Conservation (phyloP, 192 early-diverging fungal genomes). For the Pecoramyces ruminantium region DNA sequence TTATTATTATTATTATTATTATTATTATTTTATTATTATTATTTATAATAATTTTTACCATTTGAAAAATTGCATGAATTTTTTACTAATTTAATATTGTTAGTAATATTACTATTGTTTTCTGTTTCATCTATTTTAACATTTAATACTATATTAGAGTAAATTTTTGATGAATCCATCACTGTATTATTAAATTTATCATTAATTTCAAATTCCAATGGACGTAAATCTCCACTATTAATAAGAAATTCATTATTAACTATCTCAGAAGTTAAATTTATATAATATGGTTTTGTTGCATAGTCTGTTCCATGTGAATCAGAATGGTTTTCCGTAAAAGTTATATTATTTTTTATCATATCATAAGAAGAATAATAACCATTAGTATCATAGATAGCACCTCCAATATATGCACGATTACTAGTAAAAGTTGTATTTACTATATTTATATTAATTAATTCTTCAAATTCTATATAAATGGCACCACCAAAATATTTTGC, state of each 20-base stretch:
- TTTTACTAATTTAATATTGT: background rate
- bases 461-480: background rate
- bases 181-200: no score
- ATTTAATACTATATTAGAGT: background rate
- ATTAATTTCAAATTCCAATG: no score
- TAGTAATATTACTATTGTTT: no score
- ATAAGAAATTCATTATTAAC: background rate
- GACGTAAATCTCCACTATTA: background rate
- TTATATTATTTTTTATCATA: background rate
- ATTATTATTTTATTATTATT: no score
- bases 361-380: background rate
- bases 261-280: background rate
- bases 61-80: background rate
- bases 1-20: no score
- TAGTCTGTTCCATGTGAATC: background rate
- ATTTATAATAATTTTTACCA: background rate
- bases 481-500: background rate
- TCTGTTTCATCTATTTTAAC: background rate
- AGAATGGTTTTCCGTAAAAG: background rate
- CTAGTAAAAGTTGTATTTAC: background rate
- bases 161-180: no score
- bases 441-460: background rate
- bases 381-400: background rate
- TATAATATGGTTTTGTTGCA: background rate
- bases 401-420: background rate